These are phyloP conservation scores for Paratinospora sagittata DNA, from an alignment of 164 flowering plant genomes.

Conservation along the genomic window DNA sequence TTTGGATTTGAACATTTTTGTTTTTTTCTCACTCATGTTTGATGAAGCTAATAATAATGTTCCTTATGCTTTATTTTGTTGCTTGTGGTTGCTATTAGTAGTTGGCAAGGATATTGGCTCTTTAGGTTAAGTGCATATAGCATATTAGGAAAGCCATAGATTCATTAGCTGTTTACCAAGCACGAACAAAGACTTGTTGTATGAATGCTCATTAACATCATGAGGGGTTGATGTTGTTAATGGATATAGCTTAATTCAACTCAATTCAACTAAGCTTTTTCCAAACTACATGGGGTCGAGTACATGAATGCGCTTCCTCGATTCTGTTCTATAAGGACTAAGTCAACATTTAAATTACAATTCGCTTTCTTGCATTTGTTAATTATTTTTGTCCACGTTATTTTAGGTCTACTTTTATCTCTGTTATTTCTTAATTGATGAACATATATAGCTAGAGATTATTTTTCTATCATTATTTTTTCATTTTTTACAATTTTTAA, in stretches of 20 bases:
- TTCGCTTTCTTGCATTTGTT: no score
- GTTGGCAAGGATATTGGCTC: neutral
- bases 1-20: neutral
- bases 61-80: neutral
- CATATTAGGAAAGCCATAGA: neutral
- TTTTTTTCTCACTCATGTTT: neutral
- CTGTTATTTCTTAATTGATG: no score
- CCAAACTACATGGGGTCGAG: no score
- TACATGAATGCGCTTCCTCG: no score
- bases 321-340: no score
- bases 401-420: no score
- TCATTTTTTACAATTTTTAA: no score
- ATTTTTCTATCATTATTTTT: no score
- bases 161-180: neutral
- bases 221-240: neutral
- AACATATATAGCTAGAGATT: no score
- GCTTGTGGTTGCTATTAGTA: neutral
- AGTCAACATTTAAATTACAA: no score
- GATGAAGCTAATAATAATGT: neutral
- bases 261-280: no score
- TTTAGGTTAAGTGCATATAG: neutral
- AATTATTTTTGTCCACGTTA: no score
- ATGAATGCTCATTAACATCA: neutral
- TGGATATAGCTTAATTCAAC: neutral
- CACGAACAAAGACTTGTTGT: neutral